Percentiles rank a stretch among this genome's conserved stretches.
Evolutionary conservation across 1,284 basidiomycete species (phyloP).

Genomic region (Boletus coffeatus): DNA sequence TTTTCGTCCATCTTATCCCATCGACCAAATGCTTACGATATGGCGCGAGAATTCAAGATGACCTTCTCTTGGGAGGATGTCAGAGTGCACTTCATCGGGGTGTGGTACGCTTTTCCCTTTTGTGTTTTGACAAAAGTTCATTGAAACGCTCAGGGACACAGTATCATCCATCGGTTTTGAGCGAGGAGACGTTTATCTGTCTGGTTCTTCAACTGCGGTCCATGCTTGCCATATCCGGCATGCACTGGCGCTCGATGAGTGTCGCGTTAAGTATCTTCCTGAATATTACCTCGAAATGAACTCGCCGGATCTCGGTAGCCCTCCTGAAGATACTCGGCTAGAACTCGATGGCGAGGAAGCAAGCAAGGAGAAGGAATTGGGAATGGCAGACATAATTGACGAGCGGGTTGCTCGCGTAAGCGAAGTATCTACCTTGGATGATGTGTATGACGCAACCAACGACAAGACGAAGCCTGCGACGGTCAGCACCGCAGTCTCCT

Average conservation of each 20-base stretch:
- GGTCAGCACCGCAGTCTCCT: neutral
- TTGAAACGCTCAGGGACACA: constrained; percentile 16
- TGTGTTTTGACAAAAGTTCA: neutral
- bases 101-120: constrained; percentile 21
- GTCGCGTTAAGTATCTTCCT: constrained; percentile 34
- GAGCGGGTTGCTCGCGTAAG: neutral
- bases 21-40: constrained; percentile 9
- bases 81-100: constrained; percentile 21
- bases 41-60: constrained; percentile 18
- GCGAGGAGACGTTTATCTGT: constrained; percentile 20
- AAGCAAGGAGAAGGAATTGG: neutral
- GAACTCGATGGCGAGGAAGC: neutral
- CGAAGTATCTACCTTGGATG: constrained; percentile 9
- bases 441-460: neutral
- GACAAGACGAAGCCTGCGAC: neutral
- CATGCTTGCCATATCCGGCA: constrained; percentile 25
- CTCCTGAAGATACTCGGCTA: neutral
- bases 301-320: constrained; percentile 7
- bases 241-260: constrained; percentile 30
- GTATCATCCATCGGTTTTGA: constrained; percentile 28
- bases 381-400: neutral
- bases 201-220: constrained; percentile 11
- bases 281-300: constrained; percentile 26
- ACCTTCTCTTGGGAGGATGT: constrained; percentile 18
- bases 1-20: constrained; percentile 12